Evolutionary conservation across 169 alveolate species (phyloP).

Genomic region (Plasmodium relictum): DNA sequence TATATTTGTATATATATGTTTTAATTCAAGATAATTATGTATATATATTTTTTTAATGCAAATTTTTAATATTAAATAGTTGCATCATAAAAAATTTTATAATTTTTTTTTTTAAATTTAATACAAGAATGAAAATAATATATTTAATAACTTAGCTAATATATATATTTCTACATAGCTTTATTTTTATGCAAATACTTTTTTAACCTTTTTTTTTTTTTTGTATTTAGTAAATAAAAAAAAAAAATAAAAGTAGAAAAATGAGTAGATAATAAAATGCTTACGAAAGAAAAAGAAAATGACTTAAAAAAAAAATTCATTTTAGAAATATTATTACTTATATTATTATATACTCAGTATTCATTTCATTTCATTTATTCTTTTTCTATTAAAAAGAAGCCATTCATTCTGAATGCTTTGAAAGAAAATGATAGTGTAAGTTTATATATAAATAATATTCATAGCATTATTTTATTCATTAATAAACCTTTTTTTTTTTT

Average conservation of each 20-base stretch:
- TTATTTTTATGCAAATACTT: neutral
- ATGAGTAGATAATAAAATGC: slow-evolving; percentile 26
- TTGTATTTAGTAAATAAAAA: neutral
- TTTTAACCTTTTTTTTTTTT: neutral
- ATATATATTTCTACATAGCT: neutral
- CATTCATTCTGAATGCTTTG: slow-evolving; percentile 9
- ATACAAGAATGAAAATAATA: too few species aligned
- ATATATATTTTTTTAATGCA: too few species aligned
- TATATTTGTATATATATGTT: too few species aligned
- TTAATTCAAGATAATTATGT: too few species aligned
- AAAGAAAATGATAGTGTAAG: slow-evolving; percentile 12
- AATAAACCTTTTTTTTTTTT: neutral
- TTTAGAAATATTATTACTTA: neutral
- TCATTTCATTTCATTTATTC: slow-evolving; percentile 14
- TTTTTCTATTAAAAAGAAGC: slow-evolving; percentile 7
- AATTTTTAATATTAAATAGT: too few species aligned
- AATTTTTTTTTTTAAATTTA: too few species aligned
- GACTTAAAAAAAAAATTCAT: slow-evolving; percentile 12
- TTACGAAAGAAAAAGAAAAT: slow-evolving; percentile 3
- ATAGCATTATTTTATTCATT: neutral
- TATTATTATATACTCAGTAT: slow-evolving; percentile 3
- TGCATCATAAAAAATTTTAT: too few species aligned
- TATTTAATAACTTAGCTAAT: neutral
- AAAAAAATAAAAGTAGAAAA: slow-evolving; percentile 1
- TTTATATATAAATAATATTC: neutral